Evolutionary conservation across 352 stramenopile genomes (phyloP), one percentile per base, ranked within the genome.

Genomic region (Bremia lactucae): DNA sequence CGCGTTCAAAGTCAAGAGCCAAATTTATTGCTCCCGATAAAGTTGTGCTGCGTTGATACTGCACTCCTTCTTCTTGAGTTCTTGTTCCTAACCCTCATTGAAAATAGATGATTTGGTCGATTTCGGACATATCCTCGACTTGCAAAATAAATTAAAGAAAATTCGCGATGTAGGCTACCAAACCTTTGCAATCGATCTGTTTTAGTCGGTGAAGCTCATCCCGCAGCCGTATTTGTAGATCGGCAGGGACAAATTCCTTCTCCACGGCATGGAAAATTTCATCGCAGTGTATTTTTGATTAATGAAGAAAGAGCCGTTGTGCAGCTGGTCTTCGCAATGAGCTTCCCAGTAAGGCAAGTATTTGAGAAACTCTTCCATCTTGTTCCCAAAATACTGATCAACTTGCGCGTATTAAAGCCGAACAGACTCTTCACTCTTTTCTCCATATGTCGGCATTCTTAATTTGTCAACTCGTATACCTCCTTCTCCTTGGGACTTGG

Each of bases 101-200:
- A 33, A 31, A 55, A 34, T 35, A 44, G 2, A 41, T 49, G 3
- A 49, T 55, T n/a, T 49, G 40, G 7, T 46, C 39, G 14, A 55
- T 35, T 9, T 49, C 33, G 14, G 33, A 45, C 40, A 55, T 49
- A 3, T 46, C 21, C 2, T 21, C 3, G 1, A 52, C 29, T 19
- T 52, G 45, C 25, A 21, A 46, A 19, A 52, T 46, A 11, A 52
- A 9, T 18, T 42, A 29, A 0, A 28, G 2, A 33, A 46, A 52
- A 19, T 46, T 46, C 2, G 45, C 29, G 5, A 52, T 19, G 37
- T 46, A 52, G 2, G 46, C 45, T 5, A 35, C 28, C 29, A 46
- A 36, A n/a, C 24, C 26, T 4, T 14, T 16, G 13, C 37, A 42
- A 11, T 37, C 16, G 16, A 34, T 18, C 10, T 52, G 36, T 10